Evolutionary conservation across 1,284 basidiomycete genomes (phyloP), one percentile per base, ranked within the genome.

Genomic region (Earliella scabrosa): DNA sequence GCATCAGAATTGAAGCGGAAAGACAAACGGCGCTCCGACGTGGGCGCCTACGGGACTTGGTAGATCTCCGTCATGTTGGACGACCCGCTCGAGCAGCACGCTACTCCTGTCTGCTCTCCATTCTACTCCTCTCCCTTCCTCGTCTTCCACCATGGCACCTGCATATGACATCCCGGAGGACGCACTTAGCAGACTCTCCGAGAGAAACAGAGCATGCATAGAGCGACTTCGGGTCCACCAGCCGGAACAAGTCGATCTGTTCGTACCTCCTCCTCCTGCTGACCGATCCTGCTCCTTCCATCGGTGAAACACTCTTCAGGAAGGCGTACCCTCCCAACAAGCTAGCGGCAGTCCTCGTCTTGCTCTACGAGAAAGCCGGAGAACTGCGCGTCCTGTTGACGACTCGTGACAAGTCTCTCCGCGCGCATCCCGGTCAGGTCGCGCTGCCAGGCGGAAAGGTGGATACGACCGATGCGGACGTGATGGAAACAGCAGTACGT

Each of bases 361-460:
- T 92, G 4, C 73, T 96, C 0, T 95, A 86, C 63, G 88, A 94
- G 68, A 74, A 81, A 24, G 77, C 77, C 2, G 86, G 81, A 10
- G 71, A 81, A 43, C 74, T 95, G 3, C 82, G 87, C 13, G 92
- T 95, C 2, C 76, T 95, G 14, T 76, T 95, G 45, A 95, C 93
- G 0, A 95, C 93, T 2, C 82, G 93, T 11, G 90, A 92, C 1
- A 92, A 91, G 71, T 73, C 78, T 4, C 76, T 95, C 21, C 79
- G 93, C 52, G 82, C 86, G 0, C 90, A 93, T 70, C 86, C 90
- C 2, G 90, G 88, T 20, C 87, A 91, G 65, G 90, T 88, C 38
- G 92, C 93, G 2, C 71, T 95, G 0, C 93, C 93, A 0, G 93
- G 93, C 26, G 93, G 93, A 7, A 92, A 89, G 68, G 80, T 82